These are phyloP conservation scores for Ligustrum vulgare DNA, from an alignment of 257 asterid species.

Conservation along the genomic window DNA sequence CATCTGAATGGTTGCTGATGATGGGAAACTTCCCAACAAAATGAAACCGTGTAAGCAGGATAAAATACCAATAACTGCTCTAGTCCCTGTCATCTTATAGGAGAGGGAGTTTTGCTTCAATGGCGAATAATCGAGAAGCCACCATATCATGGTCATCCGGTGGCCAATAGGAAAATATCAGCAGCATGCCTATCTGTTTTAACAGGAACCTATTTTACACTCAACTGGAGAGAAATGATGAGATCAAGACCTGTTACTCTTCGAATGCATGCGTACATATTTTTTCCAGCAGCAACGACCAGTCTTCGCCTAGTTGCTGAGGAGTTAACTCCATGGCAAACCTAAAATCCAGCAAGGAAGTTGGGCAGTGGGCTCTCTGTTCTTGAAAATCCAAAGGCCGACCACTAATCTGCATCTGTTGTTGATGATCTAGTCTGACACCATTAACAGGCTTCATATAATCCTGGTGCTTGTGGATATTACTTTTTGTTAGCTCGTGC, in stretches of 20 bases:
- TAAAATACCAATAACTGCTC: constrained; percentile 35
- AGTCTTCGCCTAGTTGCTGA: constrained; percentile 82
- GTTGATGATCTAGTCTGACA: constrained; percentile 60
- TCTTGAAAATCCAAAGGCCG: constrained; percentile 48
- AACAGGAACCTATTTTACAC: constrained; percentile 42
- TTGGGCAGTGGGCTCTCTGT: constrained; percentile 35
- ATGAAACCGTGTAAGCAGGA: constrained; percentile 34
- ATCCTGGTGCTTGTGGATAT: constrained; percentile 39
- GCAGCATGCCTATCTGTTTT: constrained; percentile 43
- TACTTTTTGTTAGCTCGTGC: constrained; percentile 40
- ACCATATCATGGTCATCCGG: constrained; percentile 18
- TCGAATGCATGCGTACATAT: constrained; percentile 62
- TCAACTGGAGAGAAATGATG: constrained; percentile 30
- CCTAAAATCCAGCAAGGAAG: constrained; percentile 73
- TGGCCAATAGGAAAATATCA: neutral
- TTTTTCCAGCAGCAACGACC: constrained; percentile 85
- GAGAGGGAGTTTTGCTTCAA: constrained; percentile 29
- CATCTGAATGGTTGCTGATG: constrained; percentile 45
- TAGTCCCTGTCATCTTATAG: constrained; percentile 47
- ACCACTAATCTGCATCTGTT: constrained; percentile 52
- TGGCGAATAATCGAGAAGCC: constrained; percentile 39
- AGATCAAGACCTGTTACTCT: constrained; percentile 40
- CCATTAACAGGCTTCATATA: constrained; percentile 60
- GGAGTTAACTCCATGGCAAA: constrained; percentile 90
- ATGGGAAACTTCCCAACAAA: constrained; percentile 30